These are phyloP conservation scores for Suhomyces sp. DNA, from an alignment of 805 yeast species.

Conservation along the genomic window DNA sequence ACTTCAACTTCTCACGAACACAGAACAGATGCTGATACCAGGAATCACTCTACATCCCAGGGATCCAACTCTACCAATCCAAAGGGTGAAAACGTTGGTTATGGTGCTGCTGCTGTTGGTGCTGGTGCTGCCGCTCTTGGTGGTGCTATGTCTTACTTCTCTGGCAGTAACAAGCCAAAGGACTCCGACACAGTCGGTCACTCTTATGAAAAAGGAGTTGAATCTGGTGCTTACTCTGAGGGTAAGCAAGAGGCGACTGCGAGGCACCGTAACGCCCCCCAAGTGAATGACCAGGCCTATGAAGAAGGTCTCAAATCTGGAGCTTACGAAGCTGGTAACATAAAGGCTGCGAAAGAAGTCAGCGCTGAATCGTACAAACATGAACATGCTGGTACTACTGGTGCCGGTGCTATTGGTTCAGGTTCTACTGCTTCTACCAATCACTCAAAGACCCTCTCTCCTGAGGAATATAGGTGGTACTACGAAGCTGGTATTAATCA, in stretches of 20 bases:
- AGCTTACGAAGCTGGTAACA: slow-evolving; percentile 9
- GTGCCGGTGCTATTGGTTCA: slow-evolving; percentile 7
- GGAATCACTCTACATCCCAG: no score
- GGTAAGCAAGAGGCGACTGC: slow-evolving; percentile 4
- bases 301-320: slow-evolving; percentile 11
- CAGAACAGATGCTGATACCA: neutral
- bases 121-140: slow-evolving; percentile 10
- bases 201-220: slow-evolving; percentile 1
- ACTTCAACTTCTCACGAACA: no score
- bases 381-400: slow-evolving; percentile 11
- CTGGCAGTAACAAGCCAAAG: slow-evolving; percentile 2
- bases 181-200: slow-evolving; percentile 1
- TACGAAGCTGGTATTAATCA: slow-evolving; percentile 17
- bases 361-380: no score
- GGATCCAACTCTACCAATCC: slow-evolving; percentile 2
- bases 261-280: slow-evolving; percentile 9
- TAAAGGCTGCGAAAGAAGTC: slow-evolving; percentile 1
- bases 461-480: slow-evolving; percentile 5
- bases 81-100: neutral
- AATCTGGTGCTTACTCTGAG: slow-evolving; percentile 7
- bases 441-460: neutral
- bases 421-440: slow-evolving; percentile 7
- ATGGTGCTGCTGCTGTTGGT: slow-evolving; percentile 10
- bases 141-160: slow-evolving; percentile 5
- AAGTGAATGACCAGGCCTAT: slow-evolving; percentile 4